Base-by-base conservation (phyloP, 805 yeast genomes). In the Ogataea paraovalis region DNA sequence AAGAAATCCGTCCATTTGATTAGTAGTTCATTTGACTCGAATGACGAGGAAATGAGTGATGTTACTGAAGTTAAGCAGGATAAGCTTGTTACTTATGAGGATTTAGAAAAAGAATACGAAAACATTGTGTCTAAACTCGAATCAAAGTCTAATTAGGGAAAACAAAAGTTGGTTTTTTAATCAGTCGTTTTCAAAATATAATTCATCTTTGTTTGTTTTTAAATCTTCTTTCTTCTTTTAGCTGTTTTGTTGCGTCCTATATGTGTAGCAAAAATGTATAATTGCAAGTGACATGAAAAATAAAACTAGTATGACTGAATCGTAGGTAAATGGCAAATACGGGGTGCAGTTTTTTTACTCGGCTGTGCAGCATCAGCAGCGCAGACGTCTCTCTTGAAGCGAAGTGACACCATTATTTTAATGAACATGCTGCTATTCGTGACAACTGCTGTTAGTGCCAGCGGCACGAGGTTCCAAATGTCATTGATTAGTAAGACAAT, bases 21-120 rank as follows among this genome's bases (percentile, higher is more conserved):
- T 10, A 39, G 10, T 13, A 21, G 42, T 20, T 44, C 54, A 4
- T 39, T 45, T 8, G 16, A 6, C 16, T 34, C 43, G 8, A 45
- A 32, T 25, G 43, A 39, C 12, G 56, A 38, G 40, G 39, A 41
- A 33, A 40, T 16, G 45, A 39, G 4, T 4, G 41, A 23, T 10
- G 43, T 25, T 2, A 41, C 44, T 3, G 43, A 41, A n/a, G 7
- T n/a, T 19, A 39, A 37, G 12, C 36, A 28, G 12, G 49, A 55
- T 32, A 12, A 41, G 18, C 45, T 58, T 42, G 47, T 61, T 22
- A 46, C 33, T 20, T 47, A 49, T 18, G 36, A 45, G 3, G 63
- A 56, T 8, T 36, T 63, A n/a, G 59, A 61, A 42, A 46, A 46
- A 18, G 64, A 62, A 44, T 57, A 47, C 44, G 46, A 51, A 13